phyloP scores from a whole-genome alignment of 108 stramenopile species.

The Nitzschia palea region DNA sequence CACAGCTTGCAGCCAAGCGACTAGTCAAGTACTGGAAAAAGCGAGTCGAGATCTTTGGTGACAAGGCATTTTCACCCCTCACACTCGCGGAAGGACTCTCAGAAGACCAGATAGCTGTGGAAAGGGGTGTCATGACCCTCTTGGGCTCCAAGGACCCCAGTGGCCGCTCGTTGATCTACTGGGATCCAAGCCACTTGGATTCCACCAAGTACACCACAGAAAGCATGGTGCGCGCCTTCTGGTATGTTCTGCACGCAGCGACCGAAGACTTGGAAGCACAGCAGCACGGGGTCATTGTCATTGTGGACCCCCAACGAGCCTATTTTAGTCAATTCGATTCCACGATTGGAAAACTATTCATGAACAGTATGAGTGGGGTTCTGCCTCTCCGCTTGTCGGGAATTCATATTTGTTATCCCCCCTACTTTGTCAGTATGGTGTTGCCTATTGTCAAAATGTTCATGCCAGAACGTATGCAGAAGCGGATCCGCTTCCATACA shows the following conservation, averaged over 20 bases:
- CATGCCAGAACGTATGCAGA: conserved; percentile 48
- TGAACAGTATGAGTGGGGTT: conserved; percentile 42
- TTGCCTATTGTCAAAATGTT: conserved; percentile 61
- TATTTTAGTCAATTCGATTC: conserved; percentile 46
- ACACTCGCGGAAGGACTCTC: conserved; percentile 23
- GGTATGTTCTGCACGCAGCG: conserved; percentile 53
- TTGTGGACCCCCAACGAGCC: conserved; percentile 37
- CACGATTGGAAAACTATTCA: conserved; percentile 37
- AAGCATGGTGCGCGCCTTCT: conserved; percentile 48
- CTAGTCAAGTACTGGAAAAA: conserved; percentile 57
- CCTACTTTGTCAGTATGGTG: conserved; percentile 48
- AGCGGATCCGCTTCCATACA: conserved; percentile 52
- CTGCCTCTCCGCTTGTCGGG: conserved; percentile 53
- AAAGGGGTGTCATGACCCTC: conserved; percentile 34
- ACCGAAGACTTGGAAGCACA: conserved; percentile 40
- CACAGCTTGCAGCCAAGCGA: conserved; percentile 41
- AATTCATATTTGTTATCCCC: conserved; percentile 63
- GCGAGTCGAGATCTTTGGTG: conserved; percentile 54
- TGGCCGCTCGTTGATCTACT: conserved; percentile 48
- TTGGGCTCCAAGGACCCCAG: conserved; percentile 21
- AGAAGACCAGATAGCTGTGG: conserved; percentile 40
- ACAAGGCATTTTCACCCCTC: conserved; percentile 47
- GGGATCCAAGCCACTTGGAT: conserved; percentile 48
- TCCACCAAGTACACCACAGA: conserved; percentile 39
- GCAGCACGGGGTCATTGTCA: conserved; percentile 45